A percentile compares a stretch with the other conserved stretches of the same genome.
These are phyloP conservation scores for Metschnikowia sp. DNA, from an alignment of 805 yeast species.

Conservation along the genomic window DNA sequence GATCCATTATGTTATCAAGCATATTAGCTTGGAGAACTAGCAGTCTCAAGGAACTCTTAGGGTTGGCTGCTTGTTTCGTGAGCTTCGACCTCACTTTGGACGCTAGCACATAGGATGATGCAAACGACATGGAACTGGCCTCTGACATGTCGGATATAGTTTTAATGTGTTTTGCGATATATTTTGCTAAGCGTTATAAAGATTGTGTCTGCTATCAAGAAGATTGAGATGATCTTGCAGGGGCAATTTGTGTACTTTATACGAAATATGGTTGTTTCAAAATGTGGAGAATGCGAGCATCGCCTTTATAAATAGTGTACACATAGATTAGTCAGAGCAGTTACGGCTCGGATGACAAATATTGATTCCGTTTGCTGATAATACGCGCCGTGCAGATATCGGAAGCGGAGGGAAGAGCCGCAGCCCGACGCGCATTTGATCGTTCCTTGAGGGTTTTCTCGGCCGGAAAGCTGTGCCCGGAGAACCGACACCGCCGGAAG, in stretches of 20 bases:
- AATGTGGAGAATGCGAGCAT: not conserved
- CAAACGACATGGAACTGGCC: conserved; percentile 22
- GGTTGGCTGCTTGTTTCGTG: conserved; percentile 56
- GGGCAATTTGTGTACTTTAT: too few relatives aligned
- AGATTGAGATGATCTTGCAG: too few relatives aligned
- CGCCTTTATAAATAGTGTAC: not conserved
- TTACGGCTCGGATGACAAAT: conserved; percentile 15
- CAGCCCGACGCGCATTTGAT: not conserved
- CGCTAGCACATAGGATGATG: conserved; percentile 60
- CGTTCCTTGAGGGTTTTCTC: not conserved
- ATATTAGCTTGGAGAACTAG: conserved; percentile 71
- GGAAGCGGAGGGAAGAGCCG: conserved; percentile 1
- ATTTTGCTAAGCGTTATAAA: too few relatives aligned
- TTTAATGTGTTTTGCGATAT: too few relatives aligned
- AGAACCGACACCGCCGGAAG: not conserved
- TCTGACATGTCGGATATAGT: conserved; percentile 1
- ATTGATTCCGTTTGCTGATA: conserved; percentile 2
- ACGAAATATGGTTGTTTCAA: too few relatives aligned
- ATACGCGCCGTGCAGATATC: conserved; percentile 4
- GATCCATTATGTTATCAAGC: conserved; percentile 62
- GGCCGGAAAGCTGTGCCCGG: not conserved
- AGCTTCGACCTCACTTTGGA: conserved; percentile 62
- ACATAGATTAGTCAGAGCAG: conserved; percentile 8
- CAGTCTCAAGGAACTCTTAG: conserved; percentile 53
- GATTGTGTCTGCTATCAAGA: too few relatives aligned